phyloP scores from a whole-genome alignment of 352 stramenopile species.

The Phytophthora fragariae region DNA sequence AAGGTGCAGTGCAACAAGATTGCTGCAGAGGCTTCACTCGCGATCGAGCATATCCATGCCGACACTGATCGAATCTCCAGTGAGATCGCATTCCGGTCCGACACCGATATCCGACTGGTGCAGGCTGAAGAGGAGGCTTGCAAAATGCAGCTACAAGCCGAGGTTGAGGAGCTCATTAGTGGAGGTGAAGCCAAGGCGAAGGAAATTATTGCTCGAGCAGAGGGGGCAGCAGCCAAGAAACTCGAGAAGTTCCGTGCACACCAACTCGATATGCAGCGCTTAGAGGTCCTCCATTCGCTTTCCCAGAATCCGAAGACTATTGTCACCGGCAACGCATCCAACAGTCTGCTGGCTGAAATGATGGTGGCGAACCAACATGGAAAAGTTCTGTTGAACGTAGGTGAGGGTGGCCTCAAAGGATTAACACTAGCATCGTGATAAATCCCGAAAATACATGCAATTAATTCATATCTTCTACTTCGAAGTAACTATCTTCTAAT shows the following conservation, averaged over 20 bases:
- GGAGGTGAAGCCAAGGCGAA: slow-evolving; percentile 37
- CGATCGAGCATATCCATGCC: slow-evolving; percentile 48
- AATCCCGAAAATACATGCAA: too few species aligned
- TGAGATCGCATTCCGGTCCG: slow-evolving; percentile 42
- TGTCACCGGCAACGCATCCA: slow-evolving; percentile 44
- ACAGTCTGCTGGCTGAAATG: slow-evolving; percentile 50
- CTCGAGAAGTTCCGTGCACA: slow-evolving; percentile 43
- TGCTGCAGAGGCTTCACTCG: slow-evolving; percentile 36
- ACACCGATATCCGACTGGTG: slow-evolving; percentile 43
- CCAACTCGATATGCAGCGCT: slow-evolving; percentile 44
- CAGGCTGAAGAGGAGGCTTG: slow-evolving; percentile 37
- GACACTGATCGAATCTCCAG: slow-evolving; percentile 49
- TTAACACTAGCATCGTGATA: slow-evolving; percentile 36
- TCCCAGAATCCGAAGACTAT: slow-evolving; percentile 41
- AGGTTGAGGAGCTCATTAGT: slow-evolving; percentile 36
- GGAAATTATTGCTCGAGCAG: slow-evolving; percentile 43
- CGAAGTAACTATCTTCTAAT: too few species aligned
- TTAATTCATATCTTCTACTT: too few species aligned
- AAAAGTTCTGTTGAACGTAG: slow-evolving; percentile 44
- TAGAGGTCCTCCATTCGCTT: slow-evolving; percentile 42
- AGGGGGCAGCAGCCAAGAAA: slow-evolving; percentile 46
- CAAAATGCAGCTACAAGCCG: slow-evolving; percentile 38
- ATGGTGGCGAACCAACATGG: slow-evolving; percentile 46
- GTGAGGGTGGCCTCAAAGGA: slow-evolving; percentile 29
- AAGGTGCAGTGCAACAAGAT: slow-evolving; percentile 48